Evolutionary conservation across 2,329 filamentous ascomycete species (phyloP), one percentile per base, ranked within the genome.

Genomic region (Aureobasidium sp.): DNA sequence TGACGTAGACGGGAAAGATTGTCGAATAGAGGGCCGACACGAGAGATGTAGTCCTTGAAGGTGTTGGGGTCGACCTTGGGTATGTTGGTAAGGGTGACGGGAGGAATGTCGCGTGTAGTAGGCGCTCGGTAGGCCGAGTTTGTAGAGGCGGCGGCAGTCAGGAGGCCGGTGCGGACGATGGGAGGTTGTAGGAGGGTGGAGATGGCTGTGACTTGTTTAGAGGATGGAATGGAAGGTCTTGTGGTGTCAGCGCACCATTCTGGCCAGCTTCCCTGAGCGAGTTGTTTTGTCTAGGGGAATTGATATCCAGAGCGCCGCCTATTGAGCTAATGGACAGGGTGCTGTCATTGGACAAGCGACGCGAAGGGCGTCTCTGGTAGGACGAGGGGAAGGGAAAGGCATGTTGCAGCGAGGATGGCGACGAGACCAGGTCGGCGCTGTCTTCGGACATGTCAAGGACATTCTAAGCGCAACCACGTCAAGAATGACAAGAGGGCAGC

Each of bases 171-270:
- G 66, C 93, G 86, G 62, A 95, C 86, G 66, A 96, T 96, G 3
- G 93, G 90, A 32, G 91, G 88, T 70, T 96, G 90, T 4, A 97
- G 83, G 16, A 97, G 82, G 1, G 91, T 96, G 9, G 92, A 96
- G 68, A 97, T 97, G 64, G 94, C 89, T 90, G 60, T 27, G 42
- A 3, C 21, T 37, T 8, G 53, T 11, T 63, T 41, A 54, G 49
- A 30, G 5, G 25, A 34, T 27, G 10, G 5, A 3, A 7, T 6
- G 3, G 15, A 3, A 11, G 15, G 34, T 15, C 3, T 37, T 37
- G 44, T 32, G 30, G 25, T 10, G 42, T 4, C 5, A 11, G 42
- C 65, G 59, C 73, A 89, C 87, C 91, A 83, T 96, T 97, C 68
- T 92, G 89, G 11, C 87, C 86, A n/a, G 86, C 84, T 74, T 96